Conservation (phyloP, 345 rosid genomes). For the Melaleuca quinquenervia region DNA sequence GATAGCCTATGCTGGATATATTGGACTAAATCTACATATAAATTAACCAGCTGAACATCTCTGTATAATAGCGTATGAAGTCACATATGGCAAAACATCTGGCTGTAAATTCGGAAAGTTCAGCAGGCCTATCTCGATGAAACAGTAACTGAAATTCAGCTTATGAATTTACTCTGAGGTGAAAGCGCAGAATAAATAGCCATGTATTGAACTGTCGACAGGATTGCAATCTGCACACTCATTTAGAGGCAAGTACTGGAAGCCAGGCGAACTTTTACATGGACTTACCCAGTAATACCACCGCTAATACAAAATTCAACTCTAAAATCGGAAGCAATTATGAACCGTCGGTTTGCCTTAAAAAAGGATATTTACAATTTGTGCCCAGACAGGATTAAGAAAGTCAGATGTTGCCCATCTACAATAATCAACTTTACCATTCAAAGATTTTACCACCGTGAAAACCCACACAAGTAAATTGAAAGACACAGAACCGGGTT, state of each 20-base stretch:
- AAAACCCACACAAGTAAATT: neutral
- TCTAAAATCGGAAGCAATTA: too few species aligned
- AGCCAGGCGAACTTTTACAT: too few species aligned
- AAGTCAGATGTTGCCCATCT: neutral
- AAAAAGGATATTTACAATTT: neutral
- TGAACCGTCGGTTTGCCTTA: too few species aligned
- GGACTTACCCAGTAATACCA: too few species aligned
- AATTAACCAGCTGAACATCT: neutral
- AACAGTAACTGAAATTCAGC: neutral
- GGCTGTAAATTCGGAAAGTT: neutral
- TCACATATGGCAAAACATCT: neutral
- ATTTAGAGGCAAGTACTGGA: too few species aligned
- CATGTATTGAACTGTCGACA: too few species aligned
- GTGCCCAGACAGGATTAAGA: neutral
- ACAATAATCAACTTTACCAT: neutral
- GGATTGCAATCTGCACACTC: too few species aligned
- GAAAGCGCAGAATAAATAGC: neutral
- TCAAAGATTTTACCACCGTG: neutral
- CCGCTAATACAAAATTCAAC: too few species aligned
- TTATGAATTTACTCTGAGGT: neutral
- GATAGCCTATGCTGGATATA: neutral
- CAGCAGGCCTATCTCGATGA: neutral
- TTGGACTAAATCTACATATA: neutral
- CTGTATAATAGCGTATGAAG: neutral
- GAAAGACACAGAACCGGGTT: neutral